Base-by-base conservation (phyloP, 2,329 filamentous ascomycete genomes). In the Nigrograna mackinnonii region DNA sequence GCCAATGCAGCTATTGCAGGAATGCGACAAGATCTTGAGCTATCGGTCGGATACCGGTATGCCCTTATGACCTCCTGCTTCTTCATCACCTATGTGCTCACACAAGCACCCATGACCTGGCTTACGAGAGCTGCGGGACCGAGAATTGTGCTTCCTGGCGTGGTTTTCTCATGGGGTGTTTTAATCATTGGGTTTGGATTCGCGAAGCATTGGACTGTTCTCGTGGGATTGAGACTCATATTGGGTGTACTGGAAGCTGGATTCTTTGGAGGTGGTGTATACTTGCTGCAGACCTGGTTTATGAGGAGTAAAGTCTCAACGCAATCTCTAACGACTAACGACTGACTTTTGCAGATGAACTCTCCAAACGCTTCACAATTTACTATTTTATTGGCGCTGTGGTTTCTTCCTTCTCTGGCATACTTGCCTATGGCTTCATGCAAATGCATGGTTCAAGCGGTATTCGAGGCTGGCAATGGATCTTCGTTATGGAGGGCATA, bases 401-500 rank as follows among this genome's bases (percentile, higher is more conserved):
- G 43, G 75, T 77, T 5, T 76, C 76, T 4, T 75, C 76, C 4
- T 79, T 79, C 36, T 77, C 76, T 11, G 77, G 77, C 0, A 60
- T 80, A 6, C 60, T 79, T 0, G 75, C 37, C 69, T 2, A 65
- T 80, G 11, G 68, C 71, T 14, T 62, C 62, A 35, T 26, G 24
- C 21, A 18, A 12, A 16, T 40, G 16, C n/a, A 33, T 19, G 37
- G 36, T n/a, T 3, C 16, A 4, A 35, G 14, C 16, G 36, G 6
- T 17, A n/a, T 9, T 9, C 2, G 21, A 19, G 20, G 37, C 12
- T 35, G 19, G 11, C n/a, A 21, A 22, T 39, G 46, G 18, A 82
- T 82, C 52, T 81, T 81, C 67, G 79, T 81, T 64, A 79, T 82
- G 47, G 78, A 81, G 54, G 79, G 78, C 2, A 50, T 54, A n/a